Conservation (phyloP, 2,329 filamentous ascomycete species). For the Clonostachys rhizophaga region DNA sequence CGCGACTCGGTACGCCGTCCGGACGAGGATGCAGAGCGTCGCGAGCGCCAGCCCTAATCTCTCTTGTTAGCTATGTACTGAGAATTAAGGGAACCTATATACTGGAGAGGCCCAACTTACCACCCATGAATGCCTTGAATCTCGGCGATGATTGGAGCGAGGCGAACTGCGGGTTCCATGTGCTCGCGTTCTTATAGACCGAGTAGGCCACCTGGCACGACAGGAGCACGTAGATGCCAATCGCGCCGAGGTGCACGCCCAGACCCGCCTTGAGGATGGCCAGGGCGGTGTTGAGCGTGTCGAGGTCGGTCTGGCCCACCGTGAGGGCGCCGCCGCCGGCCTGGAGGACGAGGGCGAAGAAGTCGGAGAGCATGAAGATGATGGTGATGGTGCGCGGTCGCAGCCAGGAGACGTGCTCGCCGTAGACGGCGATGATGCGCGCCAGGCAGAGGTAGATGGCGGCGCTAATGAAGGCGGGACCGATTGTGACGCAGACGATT, state of each 20-base stretch:
- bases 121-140: neutral
- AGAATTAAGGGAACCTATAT: too few species aligned
- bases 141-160: neutral
- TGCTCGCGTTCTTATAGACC: neutral
- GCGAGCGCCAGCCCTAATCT: too few species aligned
- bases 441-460: constrained; percentile 57
- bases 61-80: too few species aligned
- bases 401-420: constrained; percentile 26
- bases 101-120: neutral
- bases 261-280: constrained; percentile 53
- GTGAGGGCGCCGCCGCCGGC: constrained; percentile 41
- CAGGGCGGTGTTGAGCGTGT: constrained; percentile 30
- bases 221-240: constrained; percentile 34
- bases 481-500: constrained; percentile 51
- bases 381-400: constrained; percentile 20
- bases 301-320: constrained; percentile 17
- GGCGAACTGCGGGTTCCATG: neutral
- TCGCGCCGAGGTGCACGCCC: constrained; percentile 39
- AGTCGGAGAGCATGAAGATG: constrained; percentile 39
- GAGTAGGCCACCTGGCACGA: constrained; percentile 7
- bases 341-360: constrained; percentile 44
- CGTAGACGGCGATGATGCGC: constrained; percentile 37
- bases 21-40: constrained; percentile 43
- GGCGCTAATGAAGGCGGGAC: constrained; percentile 57
- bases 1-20: constrained; percentile 56